Conservation (phyloP, 2,329 filamentous ascomycete genomes). For the Apiospora phragmitis region DNA sequence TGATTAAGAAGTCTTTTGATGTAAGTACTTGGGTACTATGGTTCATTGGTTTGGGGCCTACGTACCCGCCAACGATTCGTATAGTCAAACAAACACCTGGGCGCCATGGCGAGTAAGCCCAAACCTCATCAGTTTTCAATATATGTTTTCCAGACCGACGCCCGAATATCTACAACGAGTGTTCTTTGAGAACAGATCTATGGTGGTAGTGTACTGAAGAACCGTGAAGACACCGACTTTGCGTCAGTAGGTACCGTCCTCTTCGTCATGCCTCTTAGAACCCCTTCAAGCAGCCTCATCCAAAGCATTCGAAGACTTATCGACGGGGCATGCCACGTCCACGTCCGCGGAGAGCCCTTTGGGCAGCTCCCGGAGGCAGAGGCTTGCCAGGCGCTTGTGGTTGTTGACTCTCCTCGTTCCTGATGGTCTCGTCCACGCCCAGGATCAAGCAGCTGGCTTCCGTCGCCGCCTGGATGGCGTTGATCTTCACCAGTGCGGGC, state of each 20-base stretch:
- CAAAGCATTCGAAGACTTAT: conserved; percentile 41
- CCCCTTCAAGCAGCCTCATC: neutral
- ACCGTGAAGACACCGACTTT: neutral
- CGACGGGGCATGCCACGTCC: conserved; percentile 89
- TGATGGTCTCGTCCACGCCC: conserved; percentile 97
- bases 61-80: neutral
- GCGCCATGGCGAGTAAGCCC: neutral
- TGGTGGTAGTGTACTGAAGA: neutral
- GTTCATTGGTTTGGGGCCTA: neutral
- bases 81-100: neutral
- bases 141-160: neutral
- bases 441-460: conserved; percentile 95
- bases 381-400: conserved; percentile 78
- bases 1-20: neutral
- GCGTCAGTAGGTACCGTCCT: neutral
- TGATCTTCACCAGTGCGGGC: conserved; percentile 92
- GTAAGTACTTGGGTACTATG: neutral
- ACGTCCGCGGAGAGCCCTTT: conserved; percentile 80
- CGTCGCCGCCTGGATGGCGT: conserved; percentile 92
- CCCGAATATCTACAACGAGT: neutral
- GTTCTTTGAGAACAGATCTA: neutral
- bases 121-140: neutral
- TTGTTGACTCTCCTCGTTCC: conserved; percentile 88
- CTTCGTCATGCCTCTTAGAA: neutral
- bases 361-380: conserved; percentile 79